Evolutionary conservation across 306 rosid species (phyloP), one percentile per base, ranked within the genome.

Genomic region (Cyclanthera cordifolia): DNA sequence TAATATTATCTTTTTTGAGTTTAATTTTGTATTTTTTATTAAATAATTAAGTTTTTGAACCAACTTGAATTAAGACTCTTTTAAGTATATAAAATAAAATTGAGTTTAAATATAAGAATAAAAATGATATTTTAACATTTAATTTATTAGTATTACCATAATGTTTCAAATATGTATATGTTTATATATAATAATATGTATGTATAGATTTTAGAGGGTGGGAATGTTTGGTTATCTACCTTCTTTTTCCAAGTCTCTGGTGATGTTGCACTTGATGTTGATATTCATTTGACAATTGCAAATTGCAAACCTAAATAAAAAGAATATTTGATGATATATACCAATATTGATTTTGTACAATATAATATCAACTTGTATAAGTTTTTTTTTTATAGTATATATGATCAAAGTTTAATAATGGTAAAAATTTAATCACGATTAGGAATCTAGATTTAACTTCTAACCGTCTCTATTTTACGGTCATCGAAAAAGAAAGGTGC

Each of bases 201-300:
- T 54, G 34, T 24, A 21, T 50, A 9, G 17, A 17, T 49, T 49
- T n/a, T 20, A 4, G 67, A 59, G 51, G 70, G 70, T 65, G 25
- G 70, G 70, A 65, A 65, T 65, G 54, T 65, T 65, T 65, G 70
- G 39, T 65, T 45, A 65, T 65, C 70, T 65, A 45, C 53, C 54
- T 65, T 63, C 12, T 43, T 12, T 43, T 63, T 63, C 17, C 14
- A 39, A 41, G 69, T 63, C 52, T 63, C 4, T 34, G 6, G 27
- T 41, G 69, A 41, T 63, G 68, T 19, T 61, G 24, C 50, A 61
- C 50, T 49, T 61, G 68, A 61, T 61, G 53, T 63, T 63, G 69
- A 63, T 25, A 63, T 13, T 6, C 69, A 20, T 63, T 63, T 63
- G 52, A 63, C 30, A 61, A 63, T 20, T 63, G 28, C 69, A 15